Evolutionary conservation across 176 grass and related monocot species (phyloP).

Genomic region (Typha latifolia): DNA sequence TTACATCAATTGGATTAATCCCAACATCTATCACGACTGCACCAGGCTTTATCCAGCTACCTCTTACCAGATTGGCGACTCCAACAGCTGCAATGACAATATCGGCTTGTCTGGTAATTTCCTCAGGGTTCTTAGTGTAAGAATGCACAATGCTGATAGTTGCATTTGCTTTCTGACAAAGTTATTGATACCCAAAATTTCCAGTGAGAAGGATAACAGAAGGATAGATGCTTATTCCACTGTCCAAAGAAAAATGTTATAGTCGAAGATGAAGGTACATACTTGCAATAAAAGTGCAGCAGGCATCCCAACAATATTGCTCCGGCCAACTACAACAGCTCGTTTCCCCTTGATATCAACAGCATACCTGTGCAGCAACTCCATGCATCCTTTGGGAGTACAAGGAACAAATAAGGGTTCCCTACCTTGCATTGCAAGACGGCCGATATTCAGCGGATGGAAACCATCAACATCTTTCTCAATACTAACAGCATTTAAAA

Average conservation of each 20-base stretch:
- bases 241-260: too few species aligned
- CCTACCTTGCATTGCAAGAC: slow-evolving; percentile 91
- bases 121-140: slow-evolving; percentile 72
- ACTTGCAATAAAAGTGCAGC: slow-evolving; percentile 80
- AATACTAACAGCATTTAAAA: slow-evolving; percentile 73
- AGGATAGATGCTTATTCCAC: neutral
- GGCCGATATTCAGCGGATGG: slow-evolving; percentile 91
- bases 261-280: slow-evolving; percentile 7
- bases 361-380: slow-evolving; percentile 63
- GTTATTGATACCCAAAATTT: slow-evolving; percentile 3
- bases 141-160: slow-evolving; percentile 95
- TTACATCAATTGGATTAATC: slow-evolving; percentile 96
- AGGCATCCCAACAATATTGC: slow-evolving; percentile 96
- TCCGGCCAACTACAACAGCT: slow-evolving; percentile 82
- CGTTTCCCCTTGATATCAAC: slow-evolving; percentile 85
- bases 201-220: neutral
- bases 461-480: slow-evolving; percentile 93
- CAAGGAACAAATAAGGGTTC: slow-evolving; percentile 87
- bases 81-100: slow-evolving; percentile 91
- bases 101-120: slow-evolving; percentile 79
- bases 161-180: slow-evolving; percentile 86
- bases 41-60: slow-evolving; percentile 86
- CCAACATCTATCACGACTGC: slow-evolving; percentile 92
- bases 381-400: slow-evolving; percentile 99
- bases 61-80: slow-evolving; percentile 81